Evolutionary conservation across 768 basidiomycete genomes (phyloP).

Genomic region (Pulveroboletus sp.): DNA sequence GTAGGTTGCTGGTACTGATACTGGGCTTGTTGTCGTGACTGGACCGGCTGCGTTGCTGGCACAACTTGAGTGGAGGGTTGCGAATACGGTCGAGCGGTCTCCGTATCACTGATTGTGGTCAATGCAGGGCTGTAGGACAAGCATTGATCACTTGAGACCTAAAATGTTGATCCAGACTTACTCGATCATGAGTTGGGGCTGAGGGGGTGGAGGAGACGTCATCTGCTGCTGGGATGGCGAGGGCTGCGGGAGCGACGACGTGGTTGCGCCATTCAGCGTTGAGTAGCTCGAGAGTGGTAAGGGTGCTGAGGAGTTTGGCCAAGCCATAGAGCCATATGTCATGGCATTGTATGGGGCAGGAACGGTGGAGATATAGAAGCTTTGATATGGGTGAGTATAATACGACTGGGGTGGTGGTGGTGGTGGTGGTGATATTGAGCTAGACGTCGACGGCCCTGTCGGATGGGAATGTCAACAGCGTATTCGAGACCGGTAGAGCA

Average conservation of each 20-base stretch:
- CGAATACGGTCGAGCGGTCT: conserved; percentile 43
- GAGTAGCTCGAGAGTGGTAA: conserved; percentile 72
- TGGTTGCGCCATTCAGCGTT: conserved; percentile 73
- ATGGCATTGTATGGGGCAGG: conserved; percentile 49
- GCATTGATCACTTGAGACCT: conserved; percentile 11
- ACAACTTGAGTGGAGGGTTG: conserved; percentile 38
- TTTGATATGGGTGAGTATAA: conserved; percentile 38
- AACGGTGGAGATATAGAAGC: conserved; percentile 38
- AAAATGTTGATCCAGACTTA: conserved; percentile 32
- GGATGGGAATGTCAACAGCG: conserved; percentile 8
- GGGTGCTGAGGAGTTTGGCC: conserved; percentile 38
- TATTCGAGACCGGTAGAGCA: background rate
- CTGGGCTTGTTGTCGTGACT: conserved; percentile 33
- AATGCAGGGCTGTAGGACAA: conserved; percentile 47
- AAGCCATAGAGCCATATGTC: conserved; percentile 47
- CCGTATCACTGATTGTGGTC: conserved; percentile 52
- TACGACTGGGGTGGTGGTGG: conserved; percentile 39
- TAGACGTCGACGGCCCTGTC: conserved; percentile 37
- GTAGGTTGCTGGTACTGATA: conserved; percentile 40
- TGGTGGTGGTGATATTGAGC: conserved; percentile 37
- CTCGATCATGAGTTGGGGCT: conserved; percentile 62
- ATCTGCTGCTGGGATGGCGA: conserved; percentile 31
- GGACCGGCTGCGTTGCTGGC: conserved; percentile 29
- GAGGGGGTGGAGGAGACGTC: conserved; percentile 23
- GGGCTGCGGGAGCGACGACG: conserved; percentile 32